These are phyloP conservation scores for Carpinus fangiana DNA, from an alignment of 306 rosid genomes.

Conservation along the genomic window DNA sequence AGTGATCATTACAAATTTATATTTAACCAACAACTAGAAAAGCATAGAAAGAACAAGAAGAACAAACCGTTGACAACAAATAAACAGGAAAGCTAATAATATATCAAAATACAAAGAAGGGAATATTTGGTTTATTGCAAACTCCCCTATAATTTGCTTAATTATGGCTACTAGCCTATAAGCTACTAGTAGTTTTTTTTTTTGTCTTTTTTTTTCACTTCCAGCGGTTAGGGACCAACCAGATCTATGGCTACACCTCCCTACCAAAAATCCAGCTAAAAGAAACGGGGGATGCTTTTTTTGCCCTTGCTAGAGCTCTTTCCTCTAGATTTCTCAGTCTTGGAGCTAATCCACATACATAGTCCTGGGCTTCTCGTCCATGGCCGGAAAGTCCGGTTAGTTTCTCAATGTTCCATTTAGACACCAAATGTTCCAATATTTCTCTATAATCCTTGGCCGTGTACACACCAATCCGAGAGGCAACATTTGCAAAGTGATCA, in stretches of 20 bases:
- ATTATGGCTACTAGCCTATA: too few relatives aligned
- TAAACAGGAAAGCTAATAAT: too few relatives aligned
- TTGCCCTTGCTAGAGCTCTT: slow-evolving; percentile 62
- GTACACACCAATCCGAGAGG: slow-evolving; percentile 80
- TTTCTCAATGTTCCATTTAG: slow-evolving; percentile 73
- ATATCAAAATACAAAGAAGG: too few relatives aligned
- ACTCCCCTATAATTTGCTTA: too few relatives aligned
- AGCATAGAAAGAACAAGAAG: too few relatives aligned
- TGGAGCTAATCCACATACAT: slow-evolving; percentile 64
- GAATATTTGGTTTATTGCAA: too few relatives aligned
- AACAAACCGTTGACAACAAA: too few relatives aligned
- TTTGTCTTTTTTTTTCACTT: too few relatives aligned
- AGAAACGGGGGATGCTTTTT: slow-evolving; percentile 36
- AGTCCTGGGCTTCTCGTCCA: slow-evolving; percentile 80
- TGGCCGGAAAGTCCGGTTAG: slow-evolving; percentile 66
- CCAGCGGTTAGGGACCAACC: too few relatives aligned
- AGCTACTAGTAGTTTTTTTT: too few relatives aligned
- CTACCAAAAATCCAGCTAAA: slow-evolving; percentile 80
- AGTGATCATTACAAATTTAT: too few relatives aligned
- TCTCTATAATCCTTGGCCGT: slow-evolving; percentile 82
- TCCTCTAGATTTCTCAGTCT: slow-evolving; percentile 79
- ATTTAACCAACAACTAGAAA: too few relatives aligned
- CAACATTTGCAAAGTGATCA: slow-evolving; percentile 64
- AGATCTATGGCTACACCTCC: slow-evolving; percentile 40
- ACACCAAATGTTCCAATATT: slow-evolving; percentile 73